Evolutionary conservation across 179 eudicot genomes (phyloP).

Genomic region (Patellifolia procumbens): DNA sequence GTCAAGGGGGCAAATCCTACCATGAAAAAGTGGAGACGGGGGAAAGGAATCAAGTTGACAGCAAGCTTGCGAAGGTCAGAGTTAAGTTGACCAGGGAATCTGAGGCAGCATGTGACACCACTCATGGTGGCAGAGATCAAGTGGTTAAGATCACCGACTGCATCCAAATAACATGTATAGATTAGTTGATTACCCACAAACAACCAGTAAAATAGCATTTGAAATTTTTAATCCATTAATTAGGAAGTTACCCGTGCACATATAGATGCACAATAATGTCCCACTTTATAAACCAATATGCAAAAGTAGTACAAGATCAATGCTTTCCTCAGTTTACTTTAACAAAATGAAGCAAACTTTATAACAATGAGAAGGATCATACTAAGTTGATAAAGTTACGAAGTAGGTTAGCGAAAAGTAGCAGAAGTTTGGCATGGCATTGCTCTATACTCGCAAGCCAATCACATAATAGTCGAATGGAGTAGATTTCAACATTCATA

Average conservation of each 20-base stretch:
- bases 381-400: background rate
- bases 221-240: too few relatives aligned
- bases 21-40: slow-evolving; percentile 89
- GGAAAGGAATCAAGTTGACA: slow-evolving; percentile 77
- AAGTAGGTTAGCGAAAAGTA: background rate
- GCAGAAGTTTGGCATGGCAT: background rate
- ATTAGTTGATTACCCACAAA: background rate
- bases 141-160: slow-evolving; percentile 86
- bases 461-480: background rate
- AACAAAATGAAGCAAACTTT: background rate
- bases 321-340: background rate
- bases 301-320: background rate
- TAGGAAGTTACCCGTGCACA: too few relatives aligned
- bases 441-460: background rate
- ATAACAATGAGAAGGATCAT: background rate
- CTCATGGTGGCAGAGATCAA: slow-evolving; percentile 88
- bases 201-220: background rate
- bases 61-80: slow-evolving; percentile 79
- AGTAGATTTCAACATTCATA: too few relatives aligned
- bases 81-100: slow-evolving; percentile 84
- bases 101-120: slow-evolving; percentile 85
- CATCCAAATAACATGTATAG: background rate
- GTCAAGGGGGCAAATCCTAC: slow-evolving; percentile 90
- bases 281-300: too few relatives aligned
- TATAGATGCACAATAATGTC: too few relatives aligned